Conservation (phyloP, 2,329 filamentous ascomycete genomes). For the Fusarium cicatricum region DNA sequence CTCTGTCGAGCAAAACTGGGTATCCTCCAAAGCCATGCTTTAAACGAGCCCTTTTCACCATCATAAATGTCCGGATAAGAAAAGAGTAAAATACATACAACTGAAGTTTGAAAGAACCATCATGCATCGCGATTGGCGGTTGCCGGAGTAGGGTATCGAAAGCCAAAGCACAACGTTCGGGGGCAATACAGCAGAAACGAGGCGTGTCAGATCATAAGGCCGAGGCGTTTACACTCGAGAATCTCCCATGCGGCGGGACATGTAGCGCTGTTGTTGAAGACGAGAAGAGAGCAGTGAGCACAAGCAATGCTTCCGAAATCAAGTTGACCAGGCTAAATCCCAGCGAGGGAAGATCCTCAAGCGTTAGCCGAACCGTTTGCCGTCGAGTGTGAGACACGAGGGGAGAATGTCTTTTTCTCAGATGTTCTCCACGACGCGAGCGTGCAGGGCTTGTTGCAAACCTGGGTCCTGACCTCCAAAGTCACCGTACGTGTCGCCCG, state of each 20-base stretch:
- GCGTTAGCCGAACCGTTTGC: constrained; percentile 43
- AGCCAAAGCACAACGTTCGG: constrained; percentile 3
- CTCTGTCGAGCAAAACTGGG: constrained; percentile 21
- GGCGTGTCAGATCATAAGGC: constrained; percentile 1
- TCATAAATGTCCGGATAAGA: constrained; percentile 1
- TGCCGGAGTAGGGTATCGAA: constrained; percentile 32
- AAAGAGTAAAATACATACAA: constrained; percentile 31
- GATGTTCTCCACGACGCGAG: constrained; percentile 86
- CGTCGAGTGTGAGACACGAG: constrained; percentile 16
- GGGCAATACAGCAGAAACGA: constrained; percentile 19
- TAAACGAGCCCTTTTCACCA: constrained; percentile 2
- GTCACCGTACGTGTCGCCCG: constrained; percentile 52
- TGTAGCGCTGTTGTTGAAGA: constrained; percentile 29
- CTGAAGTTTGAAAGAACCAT: constrained; percentile 2
- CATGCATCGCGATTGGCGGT: not conserved
- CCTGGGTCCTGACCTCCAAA: constrained; percentile 64
- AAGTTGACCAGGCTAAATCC: constrained; percentile 49
- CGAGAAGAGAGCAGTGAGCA: constrained; percentile 22
- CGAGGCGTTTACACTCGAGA: constrained; percentile 6
- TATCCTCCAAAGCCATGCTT: constrained; percentile 20
- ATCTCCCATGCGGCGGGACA: constrained; percentile 4
- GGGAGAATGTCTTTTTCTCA: constrained; percentile 53
- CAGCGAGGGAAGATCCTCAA: constrained; percentile 37
- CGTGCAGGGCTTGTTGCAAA: constrained; percentile 83
- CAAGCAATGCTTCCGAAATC: constrained; percentile 40